Percentiles rank a stretch among this genome's conserved stretches.
Evolutionary conservation across 108 stramenopile species (phyloP).

Genomic region (Cylindrotheca fusiformis): DNA sequence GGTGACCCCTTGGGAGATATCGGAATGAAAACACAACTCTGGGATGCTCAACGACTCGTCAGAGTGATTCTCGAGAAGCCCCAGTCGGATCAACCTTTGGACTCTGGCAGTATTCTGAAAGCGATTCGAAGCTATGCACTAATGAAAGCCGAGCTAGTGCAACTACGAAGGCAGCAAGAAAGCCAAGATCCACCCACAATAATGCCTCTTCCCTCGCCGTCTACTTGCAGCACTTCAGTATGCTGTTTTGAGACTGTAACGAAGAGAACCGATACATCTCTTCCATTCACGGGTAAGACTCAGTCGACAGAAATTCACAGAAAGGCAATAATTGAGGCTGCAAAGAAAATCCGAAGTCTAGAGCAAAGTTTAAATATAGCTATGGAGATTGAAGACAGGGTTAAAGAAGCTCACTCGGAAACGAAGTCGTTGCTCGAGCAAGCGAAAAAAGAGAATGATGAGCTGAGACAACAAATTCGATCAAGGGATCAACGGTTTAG

Average conservation of each 20-base stretch:
- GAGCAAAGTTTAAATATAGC: background rate
- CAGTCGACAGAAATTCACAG: background rate
- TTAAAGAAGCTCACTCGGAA: background rate
- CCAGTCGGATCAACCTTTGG: constrained; percentile 1
- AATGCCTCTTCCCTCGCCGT: constrained; percentile 25
- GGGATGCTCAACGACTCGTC: constrained; percentile 35
- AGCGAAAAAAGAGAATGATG: background rate
- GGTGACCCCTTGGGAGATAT: constrained; percentile 18
- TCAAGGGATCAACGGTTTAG: background rate
- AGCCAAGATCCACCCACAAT: constrained; percentile 33
- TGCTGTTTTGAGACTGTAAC: background rate
- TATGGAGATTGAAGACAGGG: background rate
- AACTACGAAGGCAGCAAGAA: constrained; percentile 24
- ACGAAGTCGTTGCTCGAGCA: background rate
- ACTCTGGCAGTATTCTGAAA: constrained; percentile 21
- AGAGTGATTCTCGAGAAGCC: constrained; percentile 24
- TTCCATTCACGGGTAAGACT: background rate
- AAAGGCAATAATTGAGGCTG: background rate
- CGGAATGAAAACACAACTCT: constrained; percentile 22
- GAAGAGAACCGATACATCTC: background rate
- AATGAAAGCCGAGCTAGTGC: constrained; percentile 32
- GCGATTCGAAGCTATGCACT: constrained; percentile 34
- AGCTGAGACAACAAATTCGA: background rate
- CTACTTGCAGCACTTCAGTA: background rate
- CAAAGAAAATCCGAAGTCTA: background rate